These are phyloP conservation scores for Saccharomyces paradoxus DNA, from an alignment of 805 yeast genomes.

Conservation along the genomic window DNA sequence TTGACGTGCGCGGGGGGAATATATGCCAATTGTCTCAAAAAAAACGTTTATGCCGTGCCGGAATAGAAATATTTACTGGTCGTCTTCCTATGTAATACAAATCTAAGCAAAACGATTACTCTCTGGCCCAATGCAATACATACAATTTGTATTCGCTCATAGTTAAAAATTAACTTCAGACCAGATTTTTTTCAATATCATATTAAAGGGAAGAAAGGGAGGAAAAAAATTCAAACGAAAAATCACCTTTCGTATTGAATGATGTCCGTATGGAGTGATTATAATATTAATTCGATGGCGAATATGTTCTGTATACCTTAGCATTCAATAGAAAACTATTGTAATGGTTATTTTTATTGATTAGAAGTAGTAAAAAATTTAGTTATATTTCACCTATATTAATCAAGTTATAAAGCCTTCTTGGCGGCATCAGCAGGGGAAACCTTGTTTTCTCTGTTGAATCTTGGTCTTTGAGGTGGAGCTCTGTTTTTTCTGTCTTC, in stretches of 20 bases:
- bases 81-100: neutral
- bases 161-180: neutral
- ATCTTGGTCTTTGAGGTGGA: slow-evolving; percentile 99
- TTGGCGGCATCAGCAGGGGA: slow-evolving; percentile 97
- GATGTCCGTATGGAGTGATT: neutral
- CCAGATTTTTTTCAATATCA: neutral
- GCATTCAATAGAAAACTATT: neutral
- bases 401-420: slow-evolving; percentile 55
- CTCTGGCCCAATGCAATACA: neutral
- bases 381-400: neutral
- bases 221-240: neutral
- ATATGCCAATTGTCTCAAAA: neutral
- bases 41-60: neutral
- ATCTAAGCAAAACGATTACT: neutral
- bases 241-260: neutral
- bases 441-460: slow-evolving; percentile 91
- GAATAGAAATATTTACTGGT: neutral
- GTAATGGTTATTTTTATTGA: neutral
- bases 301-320: no score
- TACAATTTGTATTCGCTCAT: neutral
- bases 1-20: neutral
- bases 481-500: slow-evolving; percentile 97
- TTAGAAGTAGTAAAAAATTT: neutral
- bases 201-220: neutral
- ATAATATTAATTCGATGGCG: neutral